Base-by-base conservation (phyloP, 2,329 filamentous ascomycete genomes). In the Tympanopsis confertula region DNA sequence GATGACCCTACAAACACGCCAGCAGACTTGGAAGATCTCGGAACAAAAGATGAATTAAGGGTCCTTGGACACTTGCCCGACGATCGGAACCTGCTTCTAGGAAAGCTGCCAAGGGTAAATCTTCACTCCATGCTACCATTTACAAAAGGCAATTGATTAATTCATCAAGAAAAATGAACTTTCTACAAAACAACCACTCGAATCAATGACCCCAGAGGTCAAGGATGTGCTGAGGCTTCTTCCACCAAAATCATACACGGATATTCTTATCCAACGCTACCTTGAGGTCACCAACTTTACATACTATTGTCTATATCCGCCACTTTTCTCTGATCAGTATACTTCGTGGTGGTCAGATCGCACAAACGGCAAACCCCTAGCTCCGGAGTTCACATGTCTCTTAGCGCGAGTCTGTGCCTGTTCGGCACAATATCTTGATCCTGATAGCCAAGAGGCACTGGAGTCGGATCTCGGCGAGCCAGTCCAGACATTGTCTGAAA, bases 401-500 rank as follows among this genome's bases (percentile, higher is more conserved):
- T 52, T 69, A 4, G 42, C 68, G 13, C 56, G 63, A 18, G 55
- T 67, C 4, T 67, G 62, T 38, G 61, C 65, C 7, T 64, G 63
- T 40, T 62, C 65, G 2, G 51, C 58, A 2, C 62, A 65, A 28
- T 66, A 58, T 38, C 50, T 69, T 3, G 52, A 58, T 4, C 41
- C 51, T 5, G 49, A 53, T 14, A 42, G 58, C 15, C 54, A 53
- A 5, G 52, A 58, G 19, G 62, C 59, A 45, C 51, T 68, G 3
- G 65, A 68, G 42, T 55, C 54, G 3, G 65, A 69, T 38, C 42
- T 69, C 5, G 59, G 58, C 13, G 59, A 58, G 19, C 56, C 50
- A 33, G 51, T 52, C 0, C 50, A 62, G 37, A 50, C 44, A 0
- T 49, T 68, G 13, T 61, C 62, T 2, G 54, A 60, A 20, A 54